Base-by-base conservation (phyloP, 2,329 filamentous ascomycete species). In the Amylocarpus encephaloides region DNA sequence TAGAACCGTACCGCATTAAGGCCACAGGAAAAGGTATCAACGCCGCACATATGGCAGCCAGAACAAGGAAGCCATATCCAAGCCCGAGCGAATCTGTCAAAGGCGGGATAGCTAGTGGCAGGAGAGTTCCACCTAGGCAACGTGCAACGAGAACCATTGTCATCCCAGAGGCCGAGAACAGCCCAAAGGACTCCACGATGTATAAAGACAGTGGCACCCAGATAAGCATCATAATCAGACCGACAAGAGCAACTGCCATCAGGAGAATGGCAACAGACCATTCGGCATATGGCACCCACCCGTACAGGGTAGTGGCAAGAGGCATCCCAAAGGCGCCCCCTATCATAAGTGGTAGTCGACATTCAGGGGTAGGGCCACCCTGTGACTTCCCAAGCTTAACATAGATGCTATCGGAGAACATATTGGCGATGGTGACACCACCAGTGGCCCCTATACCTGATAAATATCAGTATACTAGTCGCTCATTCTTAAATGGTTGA, bases 341-440 rank as follows among this genome's bases (percentile, higher is more conserved):
- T 10, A 79, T 60, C 64, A 81, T 76, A 2, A 83, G 67, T 0
- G 81, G 81, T 0, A 83, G 69, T n/a, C 83, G 78, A 58, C 77
- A 80, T 56, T 87, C 83, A 0, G 83, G 82, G 18, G 48, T 19
- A 12, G 19, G 30, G 3, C 44, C 48, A 32, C 40, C 43, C 16
- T 43, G 16, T 64, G 51, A 48, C 11, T 54, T 58, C 30, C 50
- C 43, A 2, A 64, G 38, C 6, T 38, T 40, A 32, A 54, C 30
- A 30, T 62, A 64, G 12, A 64, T 52, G 3, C 51, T 43, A 53
- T 68, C 66, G 16, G 63, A 59, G 38, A 64, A 58, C 18, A 62
- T 51, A 15, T 66, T 66, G 50, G 50, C 56, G 1, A 58, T 18
- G 3, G 81, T 65, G 58, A 82, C 70, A 46, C 73, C 78, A 30